Conservation (phyloP, 2,329 filamentous ascomycete species). For the Rutstroemia sp. region DNA sequence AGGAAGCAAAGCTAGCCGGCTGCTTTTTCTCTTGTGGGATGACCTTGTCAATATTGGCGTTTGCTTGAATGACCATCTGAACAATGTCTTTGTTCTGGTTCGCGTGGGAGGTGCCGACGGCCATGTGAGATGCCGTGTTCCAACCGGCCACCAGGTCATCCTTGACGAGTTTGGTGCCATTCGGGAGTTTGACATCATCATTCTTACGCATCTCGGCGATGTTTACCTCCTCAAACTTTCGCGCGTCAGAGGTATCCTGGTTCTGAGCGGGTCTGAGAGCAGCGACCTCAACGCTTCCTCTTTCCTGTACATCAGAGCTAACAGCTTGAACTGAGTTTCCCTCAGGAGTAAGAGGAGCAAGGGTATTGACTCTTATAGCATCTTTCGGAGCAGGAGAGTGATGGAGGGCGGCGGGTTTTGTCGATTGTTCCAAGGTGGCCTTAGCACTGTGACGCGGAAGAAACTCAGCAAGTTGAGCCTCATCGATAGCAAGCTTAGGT, state of each 20-base stretch:
- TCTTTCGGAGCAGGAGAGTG: neutral
- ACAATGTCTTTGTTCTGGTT: neutral
- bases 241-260: too few species aligned
- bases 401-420: neutral
- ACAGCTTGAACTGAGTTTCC: neutral
- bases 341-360: neutral
- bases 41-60: neutral
- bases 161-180: too few species aligned
- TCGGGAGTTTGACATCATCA: too few species aligned
- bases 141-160: neutral
- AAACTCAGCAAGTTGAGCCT: neutral
- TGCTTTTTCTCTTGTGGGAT: neutral
- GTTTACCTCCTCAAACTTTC: too few species aligned
- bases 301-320: neutral
- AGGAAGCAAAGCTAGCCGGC: neutral
- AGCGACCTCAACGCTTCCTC: neutral
- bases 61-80: neutral
- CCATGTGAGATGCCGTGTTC: neutral
- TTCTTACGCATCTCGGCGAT: too few species aligned
- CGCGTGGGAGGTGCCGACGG: neutral
- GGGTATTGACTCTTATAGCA: neutral
- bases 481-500: neutral
- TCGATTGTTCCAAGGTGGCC: too few species aligned
- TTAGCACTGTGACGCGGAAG: neutral
- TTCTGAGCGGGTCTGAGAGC: too few species aligned